Evolutionary conservation across 1,284 basidiomycete species (phyloP).

Genomic region (Schizophyllum amplum): DNA sequence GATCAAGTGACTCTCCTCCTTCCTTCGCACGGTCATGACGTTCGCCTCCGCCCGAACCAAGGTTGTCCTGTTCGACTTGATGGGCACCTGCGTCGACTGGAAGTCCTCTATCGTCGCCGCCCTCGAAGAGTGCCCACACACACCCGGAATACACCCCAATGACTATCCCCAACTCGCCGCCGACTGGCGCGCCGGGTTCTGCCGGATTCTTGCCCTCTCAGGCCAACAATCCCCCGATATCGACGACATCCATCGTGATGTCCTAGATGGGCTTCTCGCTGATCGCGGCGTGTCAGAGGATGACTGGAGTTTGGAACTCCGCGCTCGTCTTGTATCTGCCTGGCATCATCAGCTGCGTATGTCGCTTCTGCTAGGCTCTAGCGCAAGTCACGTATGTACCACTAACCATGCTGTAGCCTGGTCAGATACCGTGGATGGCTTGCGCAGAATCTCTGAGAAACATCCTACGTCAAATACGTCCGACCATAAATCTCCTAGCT

Average conservation of each 20-base stretch:
- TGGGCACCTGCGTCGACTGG: constrained; percentile 13
- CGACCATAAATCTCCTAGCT: not conserved
- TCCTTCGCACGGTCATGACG: not conserved
- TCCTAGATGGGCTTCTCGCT: constrained; percentile 6
- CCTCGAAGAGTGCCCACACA: not conserved
- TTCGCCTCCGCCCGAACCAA: not conserved
- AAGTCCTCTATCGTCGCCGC: constrained; percentile 8
- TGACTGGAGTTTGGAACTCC: constrained; percentile 5
- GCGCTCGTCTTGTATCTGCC: constrained; percentile 5
- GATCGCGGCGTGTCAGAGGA: constrained; percentile 5
- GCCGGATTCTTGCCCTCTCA: constrained; percentile 7
- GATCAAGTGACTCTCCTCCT: too few species aligned
- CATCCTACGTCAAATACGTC: not conserved
- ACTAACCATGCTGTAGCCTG: constrained; percentile 4
- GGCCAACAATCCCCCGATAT: constrained; percentile 7
- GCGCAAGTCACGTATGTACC: too few species aligned
- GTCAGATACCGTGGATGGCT: constrained; percentile 6
- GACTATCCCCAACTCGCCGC: constrained; percentile 1
- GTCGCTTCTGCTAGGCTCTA: too few species aligned
- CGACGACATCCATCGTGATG: constrained; percentile 7
- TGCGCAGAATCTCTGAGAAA: constrained; percentile 2
- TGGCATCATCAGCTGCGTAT: constrained; percentile 9
- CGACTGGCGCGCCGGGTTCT: constrained; percentile 11
- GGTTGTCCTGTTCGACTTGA: constrained; percentile 8
- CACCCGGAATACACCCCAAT: not conserved